Conservation (phyloP, 371 early-diverging fungal species). For the Saksenaea oblongispora region DNA sequence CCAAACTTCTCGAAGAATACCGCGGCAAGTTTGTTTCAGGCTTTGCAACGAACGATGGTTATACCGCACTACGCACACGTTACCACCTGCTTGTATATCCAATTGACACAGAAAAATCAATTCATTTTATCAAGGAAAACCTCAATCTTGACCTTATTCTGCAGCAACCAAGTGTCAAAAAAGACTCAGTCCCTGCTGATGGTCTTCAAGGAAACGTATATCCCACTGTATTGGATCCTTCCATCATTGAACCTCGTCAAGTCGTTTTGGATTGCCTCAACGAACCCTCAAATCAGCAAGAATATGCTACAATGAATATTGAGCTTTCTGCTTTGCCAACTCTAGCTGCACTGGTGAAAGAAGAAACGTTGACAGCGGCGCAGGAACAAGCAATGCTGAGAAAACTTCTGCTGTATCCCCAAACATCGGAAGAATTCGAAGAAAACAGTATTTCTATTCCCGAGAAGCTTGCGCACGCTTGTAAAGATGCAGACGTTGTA, state of each 20-base stretch:
- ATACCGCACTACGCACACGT: slow-evolving; percentile 26
- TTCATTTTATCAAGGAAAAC: slow-evolving; percentile 24
- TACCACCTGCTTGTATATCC: slow-evolving; percentile 37
- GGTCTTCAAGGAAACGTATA: background rate
- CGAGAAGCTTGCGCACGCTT: slow-evolving; percentile 2
- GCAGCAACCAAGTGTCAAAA: background rate
- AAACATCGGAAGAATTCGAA: background rate
- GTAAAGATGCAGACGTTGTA: background rate
- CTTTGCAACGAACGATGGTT: background rate
- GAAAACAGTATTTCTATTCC: background rate
- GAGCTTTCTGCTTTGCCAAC: slow-evolving; percentile 15
- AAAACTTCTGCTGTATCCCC: slow-evolving; percentile 8
- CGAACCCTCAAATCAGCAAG: background rate
- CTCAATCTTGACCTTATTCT: slow-evolving; percentile 7
- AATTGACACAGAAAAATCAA: slow-evolving; percentile 18
- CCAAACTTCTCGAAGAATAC: slow-evolving; percentile 7
- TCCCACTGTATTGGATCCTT: background rate
- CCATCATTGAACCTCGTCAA: background rate
- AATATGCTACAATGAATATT: background rate
- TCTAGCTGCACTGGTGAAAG: background rate
- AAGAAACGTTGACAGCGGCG: background rate
- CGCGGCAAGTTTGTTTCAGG: background rate
- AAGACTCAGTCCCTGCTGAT: background rate
- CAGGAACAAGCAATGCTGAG: background rate
- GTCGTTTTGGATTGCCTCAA: background rate